Percentiles rank a stretch among this genome's conserved stretches.
Evolutionary conservation across 768 basidiomycete species (phyloP).

Genomic region (Kwoniella botswanensis): DNA sequence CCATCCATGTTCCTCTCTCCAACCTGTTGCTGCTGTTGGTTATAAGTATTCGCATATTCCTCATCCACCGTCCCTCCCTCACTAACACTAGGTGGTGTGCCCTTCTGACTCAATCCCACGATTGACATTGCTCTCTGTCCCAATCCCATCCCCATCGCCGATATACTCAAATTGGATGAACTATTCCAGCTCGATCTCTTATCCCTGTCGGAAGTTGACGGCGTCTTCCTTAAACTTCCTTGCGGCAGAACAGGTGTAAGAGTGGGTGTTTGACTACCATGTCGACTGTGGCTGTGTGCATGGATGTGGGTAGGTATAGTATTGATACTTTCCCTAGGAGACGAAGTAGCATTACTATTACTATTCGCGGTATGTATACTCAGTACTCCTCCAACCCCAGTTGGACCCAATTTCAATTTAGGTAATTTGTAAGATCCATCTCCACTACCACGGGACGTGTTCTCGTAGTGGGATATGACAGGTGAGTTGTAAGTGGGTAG

Average conservation of each 20-base stretch:
- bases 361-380: neutral
- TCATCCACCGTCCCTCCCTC: constrained; percentile 25
- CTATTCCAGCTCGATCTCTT: constrained; percentile 15
- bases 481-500: constrained; percentile 13
- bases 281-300: neutral
- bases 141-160: neutral
- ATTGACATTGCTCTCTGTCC: constrained; percentile 22
- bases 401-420: constrained; percentile 34
- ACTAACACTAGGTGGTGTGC: constrained; percentile 20
- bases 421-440: constrained; percentile 30
- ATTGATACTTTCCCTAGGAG: constrained; percentile 12
- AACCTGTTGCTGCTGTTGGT: neutral
- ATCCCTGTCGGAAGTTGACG: neutral
- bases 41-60: neutral
- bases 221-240: constrained; percentile 3
- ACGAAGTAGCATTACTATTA: neutral
- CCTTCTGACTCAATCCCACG: neutral
- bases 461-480: constrained; percentile 3
- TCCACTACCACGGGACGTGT: neutral
- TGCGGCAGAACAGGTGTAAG: constrained; percentile 7
- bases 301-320: neutral
- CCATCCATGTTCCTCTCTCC: neutral
- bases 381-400: neutral
- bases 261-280: neutral
- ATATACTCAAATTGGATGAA: neutral